Evolutionary conservation across 2,329 filamentous ascomycete genomes (phyloP).

Genomic region (Trichoderma gracile): DNA sequence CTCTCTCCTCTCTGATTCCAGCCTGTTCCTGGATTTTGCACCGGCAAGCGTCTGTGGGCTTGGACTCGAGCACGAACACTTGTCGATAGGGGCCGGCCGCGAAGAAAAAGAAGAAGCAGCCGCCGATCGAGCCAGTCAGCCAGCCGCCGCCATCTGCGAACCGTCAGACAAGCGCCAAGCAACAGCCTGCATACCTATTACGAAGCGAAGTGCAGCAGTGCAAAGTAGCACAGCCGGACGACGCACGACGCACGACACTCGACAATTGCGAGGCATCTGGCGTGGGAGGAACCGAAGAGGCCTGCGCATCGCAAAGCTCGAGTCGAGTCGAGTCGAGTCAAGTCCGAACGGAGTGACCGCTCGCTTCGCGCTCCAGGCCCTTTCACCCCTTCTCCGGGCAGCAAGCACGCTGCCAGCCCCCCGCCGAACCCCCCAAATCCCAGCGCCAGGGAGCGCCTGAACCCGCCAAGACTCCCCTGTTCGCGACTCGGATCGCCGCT

Average conservation of each 20-base stretch:
- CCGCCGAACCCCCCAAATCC: not conserved
- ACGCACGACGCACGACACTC: not conserved
- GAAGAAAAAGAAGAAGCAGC: not conserved
- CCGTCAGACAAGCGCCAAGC: not conserved
- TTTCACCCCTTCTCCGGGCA: not conserved
- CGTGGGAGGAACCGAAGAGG: not conserved
- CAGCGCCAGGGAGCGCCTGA: constrained; percentile 13
- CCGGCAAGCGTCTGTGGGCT: not conserved
- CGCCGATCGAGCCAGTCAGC: not conserved
- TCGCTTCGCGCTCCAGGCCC: not conserved
- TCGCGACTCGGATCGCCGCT: constrained; percentile 19
- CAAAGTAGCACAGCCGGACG: not conserved
- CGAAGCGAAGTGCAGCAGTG: no score
- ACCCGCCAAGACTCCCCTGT: constrained; percentile 21
- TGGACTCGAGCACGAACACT: not conserved
- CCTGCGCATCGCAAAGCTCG: not conserved
- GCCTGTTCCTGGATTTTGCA: not conserved
- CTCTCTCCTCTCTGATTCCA: not conserved
- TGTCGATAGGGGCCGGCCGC: not conserved
- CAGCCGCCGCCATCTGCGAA: not conserved
- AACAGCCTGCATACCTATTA: not conserved
- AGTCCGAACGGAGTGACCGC: not conserved
- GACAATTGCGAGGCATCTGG: not conserved
- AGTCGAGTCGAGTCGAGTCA: not conserved
- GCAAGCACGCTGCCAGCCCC: constrained; percentile 14